Percentiles rank a stretch among this genome's conserved stretches.
These are phyloP conservation scores for Dichotomocladium elegans DNA, from an alignment of 371 early-diverging fungal genomes.

Conservation along the genomic window DNA sequence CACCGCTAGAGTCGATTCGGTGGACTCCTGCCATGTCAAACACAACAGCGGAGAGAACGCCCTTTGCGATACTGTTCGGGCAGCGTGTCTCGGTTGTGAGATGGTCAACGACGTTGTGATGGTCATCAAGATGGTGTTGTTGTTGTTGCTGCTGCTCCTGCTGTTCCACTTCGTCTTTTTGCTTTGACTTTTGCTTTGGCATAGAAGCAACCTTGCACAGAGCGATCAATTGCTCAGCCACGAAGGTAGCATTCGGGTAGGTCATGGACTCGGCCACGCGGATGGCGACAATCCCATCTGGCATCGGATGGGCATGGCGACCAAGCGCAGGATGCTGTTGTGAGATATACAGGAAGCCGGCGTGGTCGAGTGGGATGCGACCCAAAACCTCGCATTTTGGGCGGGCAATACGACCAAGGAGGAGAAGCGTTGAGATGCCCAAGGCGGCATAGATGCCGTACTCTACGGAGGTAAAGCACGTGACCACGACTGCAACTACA, in stretches of 20 bases:
- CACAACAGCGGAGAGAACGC: no score
- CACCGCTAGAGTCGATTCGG: slow-evolving; percentile 59
- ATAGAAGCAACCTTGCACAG: slow-evolving; percentile 36
- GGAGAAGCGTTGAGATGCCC: slow-evolving; percentile 55
- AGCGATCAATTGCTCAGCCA: slow-evolving; percentile 38
- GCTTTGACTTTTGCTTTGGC: slow-evolving; percentile 36
- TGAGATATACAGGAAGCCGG: no score
- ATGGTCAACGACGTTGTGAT: no score
- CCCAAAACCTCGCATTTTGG: slow-evolving; percentile 51
- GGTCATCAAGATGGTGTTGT: no score
- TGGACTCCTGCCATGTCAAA: slow-evolving; percentile 66
- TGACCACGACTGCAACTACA: slow-evolving; percentile 51
- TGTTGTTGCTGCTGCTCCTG: background rate
- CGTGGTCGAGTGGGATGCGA: slow-evolving; percentile 42
- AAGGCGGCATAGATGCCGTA: slow-evolving; percentile 67
- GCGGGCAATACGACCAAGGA: slow-evolving; percentile 70
- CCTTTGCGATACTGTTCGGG: slow-evolving; percentile 48
- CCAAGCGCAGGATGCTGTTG: background rate
- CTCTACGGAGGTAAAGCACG: slow-evolving; percentile 67
- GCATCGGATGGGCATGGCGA: slow-evolving; percentile 6
- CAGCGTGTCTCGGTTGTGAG: slow-evolving; percentile 18
- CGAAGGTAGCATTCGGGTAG: slow-evolving; percentile 63
- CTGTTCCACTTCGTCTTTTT: slow-evolving; percentile 13
- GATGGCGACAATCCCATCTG: slow-evolving; percentile 56
- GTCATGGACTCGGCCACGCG: slow-evolving; percentile 62